These are phyloP conservation scores for Penicillium crystallinum DNA, from an alignment of 495 filamentous ascomycete species.

Conservation along the genomic window DNA sequence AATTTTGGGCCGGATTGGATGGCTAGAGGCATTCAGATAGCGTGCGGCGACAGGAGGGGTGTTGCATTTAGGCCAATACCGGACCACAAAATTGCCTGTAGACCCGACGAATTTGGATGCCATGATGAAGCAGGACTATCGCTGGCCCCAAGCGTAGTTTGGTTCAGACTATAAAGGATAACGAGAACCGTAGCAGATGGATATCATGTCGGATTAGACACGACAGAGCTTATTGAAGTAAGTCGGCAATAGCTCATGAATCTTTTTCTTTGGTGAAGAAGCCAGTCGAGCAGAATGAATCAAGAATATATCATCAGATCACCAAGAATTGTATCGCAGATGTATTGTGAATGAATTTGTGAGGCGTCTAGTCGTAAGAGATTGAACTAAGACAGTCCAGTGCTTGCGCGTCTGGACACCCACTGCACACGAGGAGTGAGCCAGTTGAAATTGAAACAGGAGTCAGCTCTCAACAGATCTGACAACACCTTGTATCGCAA, in stretches of 20 bases:
- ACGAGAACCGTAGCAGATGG: conserved; percentile 6
- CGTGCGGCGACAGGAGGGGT: conserved; percentile 29
- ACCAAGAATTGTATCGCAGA: not conserved
- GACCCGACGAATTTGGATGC: conserved; percentile 6
- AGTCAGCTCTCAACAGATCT: not conserved
- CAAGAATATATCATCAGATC: not conserved
- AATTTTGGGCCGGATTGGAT: conserved; percentile 37
- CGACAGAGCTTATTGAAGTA: not conserved
- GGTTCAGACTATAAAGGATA: not conserved
- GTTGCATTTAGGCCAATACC: conserved; percentile 18
- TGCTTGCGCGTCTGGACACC: not conserved
- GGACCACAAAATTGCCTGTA: conserved; percentile 18
- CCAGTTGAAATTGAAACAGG: not conserved
- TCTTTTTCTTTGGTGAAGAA: not conserved
- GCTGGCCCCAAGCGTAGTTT: not conserved
- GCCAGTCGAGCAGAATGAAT: not conserved
- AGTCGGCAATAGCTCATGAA: not conserved
- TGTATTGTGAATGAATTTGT: not conserved
- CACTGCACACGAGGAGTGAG: not conserved
- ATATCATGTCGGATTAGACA: conserved; percentile 14
- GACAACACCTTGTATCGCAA: not conserved
- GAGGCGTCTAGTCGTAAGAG: not conserved
- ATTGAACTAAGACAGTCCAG: not conserved
- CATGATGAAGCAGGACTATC: conserved; percentile 9
- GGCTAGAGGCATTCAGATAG: conserved; percentile 19